Conservation (phyloP, 208 protist species). For the Naegleria lovaniensis region DNA sequence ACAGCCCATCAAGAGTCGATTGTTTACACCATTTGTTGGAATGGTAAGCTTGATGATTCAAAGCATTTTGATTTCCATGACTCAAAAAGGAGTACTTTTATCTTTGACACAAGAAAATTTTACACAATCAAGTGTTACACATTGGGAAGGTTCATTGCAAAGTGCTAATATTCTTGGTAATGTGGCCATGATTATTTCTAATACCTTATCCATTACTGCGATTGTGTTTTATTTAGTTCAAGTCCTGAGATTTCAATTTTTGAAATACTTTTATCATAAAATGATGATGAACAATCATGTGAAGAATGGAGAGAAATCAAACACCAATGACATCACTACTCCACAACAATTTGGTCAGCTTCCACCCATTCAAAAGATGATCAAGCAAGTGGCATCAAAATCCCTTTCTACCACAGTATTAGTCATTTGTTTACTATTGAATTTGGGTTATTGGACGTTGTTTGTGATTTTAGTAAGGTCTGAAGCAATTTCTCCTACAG, state of each 20-base stretch:
- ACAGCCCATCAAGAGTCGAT: neutral
- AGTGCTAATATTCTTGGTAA: neutral
- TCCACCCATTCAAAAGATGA: too few species aligned
- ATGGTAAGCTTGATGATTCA: neutral
- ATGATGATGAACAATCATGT: neutral
- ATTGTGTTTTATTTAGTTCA: neutral
- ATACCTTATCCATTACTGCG: neutral
- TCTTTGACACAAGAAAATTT: neutral
- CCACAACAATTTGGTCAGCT: too few species aligned
- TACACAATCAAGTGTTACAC: neutral
- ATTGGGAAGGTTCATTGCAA: neutral
- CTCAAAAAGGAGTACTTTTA: neutral
- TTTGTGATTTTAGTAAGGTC: too few species aligned
- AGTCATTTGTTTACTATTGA: too few species aligned
- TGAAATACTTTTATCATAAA: neutral
- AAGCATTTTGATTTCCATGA: neutral
- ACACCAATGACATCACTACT: too few species aligned
- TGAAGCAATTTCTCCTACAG: too few species aligned
- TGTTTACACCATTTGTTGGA: neutral
- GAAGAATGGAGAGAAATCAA: too few species aligned
- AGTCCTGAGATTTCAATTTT: neutral
- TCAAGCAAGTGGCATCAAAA: too few species aligned
- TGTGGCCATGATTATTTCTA: neutral
- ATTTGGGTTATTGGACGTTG: too few species aligned
- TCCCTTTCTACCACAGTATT: too few species aligned